A percentile compares a stretch with the other conserved stretches of the same genome.
These are phyloP conservation scores for Myrica gale DNA, from an alignment of 306 rosid genomes.

Conservation along the genomic window DNA sequence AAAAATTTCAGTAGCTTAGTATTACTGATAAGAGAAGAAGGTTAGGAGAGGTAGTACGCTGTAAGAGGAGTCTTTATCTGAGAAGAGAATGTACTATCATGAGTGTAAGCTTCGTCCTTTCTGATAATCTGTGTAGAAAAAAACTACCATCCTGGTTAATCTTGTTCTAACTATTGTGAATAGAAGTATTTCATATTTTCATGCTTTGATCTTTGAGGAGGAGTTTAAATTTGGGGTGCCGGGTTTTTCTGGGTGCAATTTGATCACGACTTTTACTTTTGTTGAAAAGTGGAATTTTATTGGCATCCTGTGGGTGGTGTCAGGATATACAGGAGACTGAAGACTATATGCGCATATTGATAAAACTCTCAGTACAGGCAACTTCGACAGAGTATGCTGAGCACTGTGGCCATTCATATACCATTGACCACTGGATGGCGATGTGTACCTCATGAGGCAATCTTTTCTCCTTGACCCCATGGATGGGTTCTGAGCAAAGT, in stretches of 20 bases:
- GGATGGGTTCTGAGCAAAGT: background rate
- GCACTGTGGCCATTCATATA: constrained; percentile 10
- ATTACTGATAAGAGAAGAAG: background rate
- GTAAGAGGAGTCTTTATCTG: background rate
- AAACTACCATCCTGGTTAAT: background rate
- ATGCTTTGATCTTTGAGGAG: too few relatives aligned
- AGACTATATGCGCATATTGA: too few relatives aligned
- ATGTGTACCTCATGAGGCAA: constrained; percentile 9
- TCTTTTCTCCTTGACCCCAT: constrained; percentile 20
- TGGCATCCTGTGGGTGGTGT: background rate
- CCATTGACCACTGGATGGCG: constrained; percentile 15
- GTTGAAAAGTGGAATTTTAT: too few relatives aligned
- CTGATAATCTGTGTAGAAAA: background rate
- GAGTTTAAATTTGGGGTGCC: too few relatives aligned
- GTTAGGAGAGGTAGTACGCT: background rate
- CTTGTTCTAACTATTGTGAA: background rate
- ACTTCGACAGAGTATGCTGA: constrained; percentile 10
- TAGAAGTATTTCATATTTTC: too few relatives aligned
- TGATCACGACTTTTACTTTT: too few relatives aligned
- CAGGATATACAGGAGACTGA: background rate
- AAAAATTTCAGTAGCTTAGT: background rate
- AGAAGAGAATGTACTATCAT: background rate
- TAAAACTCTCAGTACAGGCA: background rate
- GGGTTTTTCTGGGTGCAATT: too few relatives aligned
- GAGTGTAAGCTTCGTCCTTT: background rate